These are phyloP conservation scores for Heliamphora exappendiculata DNA, from an alignment of 148 eudicot species.

Conservation along the genomic window DNA sequence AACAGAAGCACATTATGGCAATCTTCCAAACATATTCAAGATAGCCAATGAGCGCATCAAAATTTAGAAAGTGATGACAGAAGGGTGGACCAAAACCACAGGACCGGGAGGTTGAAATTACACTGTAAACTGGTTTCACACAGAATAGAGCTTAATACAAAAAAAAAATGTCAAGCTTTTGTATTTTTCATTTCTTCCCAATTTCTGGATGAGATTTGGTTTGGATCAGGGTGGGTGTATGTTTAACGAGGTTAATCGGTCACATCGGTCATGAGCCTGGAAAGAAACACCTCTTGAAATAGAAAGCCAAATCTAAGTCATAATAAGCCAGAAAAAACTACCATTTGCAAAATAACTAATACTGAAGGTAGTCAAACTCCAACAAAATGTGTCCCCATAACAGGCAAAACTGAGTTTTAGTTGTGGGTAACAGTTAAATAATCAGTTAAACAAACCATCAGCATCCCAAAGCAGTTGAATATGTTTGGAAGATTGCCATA, in stretches of 20 bases:
- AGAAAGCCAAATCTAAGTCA: background rate
- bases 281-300: background rate
- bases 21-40: background rate
- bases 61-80: background rate
- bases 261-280: background rate
- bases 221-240: background rate
- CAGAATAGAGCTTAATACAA: background rate
- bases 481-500: background rate
- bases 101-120: background rate
- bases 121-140: background rate
- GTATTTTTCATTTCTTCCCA: background rate
- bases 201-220: background rate
- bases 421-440: no score
- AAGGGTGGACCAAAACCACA: background rate
- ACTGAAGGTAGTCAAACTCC: no score
- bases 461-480: no score
- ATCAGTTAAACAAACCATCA: no score
- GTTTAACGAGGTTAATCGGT: background rate
- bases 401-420: no score
- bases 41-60: background rate
- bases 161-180: background rate
- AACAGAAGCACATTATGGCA: background rate
- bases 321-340: no score
- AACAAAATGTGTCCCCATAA: no score
- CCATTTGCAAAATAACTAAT: no score